Evolutionary conservation across 2,329 filamentous ascomycete genomes (phyloP), one percentile per base, ranked within the genome.

Genomic region (Myotisia sp.): DNA sequence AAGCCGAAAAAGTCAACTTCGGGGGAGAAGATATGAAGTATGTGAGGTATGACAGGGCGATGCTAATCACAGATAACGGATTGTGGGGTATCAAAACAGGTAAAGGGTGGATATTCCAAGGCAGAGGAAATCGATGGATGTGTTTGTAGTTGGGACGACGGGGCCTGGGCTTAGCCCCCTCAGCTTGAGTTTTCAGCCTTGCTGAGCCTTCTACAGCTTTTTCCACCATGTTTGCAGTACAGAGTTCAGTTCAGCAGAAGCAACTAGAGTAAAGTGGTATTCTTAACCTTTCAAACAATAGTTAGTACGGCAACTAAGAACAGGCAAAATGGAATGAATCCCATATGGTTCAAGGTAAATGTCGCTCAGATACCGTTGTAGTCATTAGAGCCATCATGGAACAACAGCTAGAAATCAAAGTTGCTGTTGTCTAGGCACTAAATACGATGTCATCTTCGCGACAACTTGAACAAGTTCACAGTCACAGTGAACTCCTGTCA

Each of bases 281-380:
- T 21, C 29, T 32, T 21, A 21, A 16, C 16, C 18, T 13, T 21
- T 32, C n/a, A 32, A 10, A 30, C 12, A n/a, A n/a, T 3, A 5
- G 18, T 32, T 32, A 32, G 29, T 13, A 32, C 18, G 6, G 17
- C 12, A 7, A 9, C 18, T n/a, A 9, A 17, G 12, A 12, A 32
- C 12, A 14, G n/a, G n/a, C n/a, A 10, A 23, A 8, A 13, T 12
- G 18, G 6, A 23, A 3, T 32, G 18, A 13, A n/a, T n/a, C n/a
- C n/a, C n/a, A 22, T 9, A 31, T 12, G 6, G 8, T 7, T 6
- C 8, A 30, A 16, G 12, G 7, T 16, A 21, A 18, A 34, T 33
- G 35, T 65, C 65, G 69, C 71, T 90, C 82, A 90, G 82, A 90
- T 90, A 90, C 82, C 82, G 82, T 90, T 87, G 81, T 90, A 90